Conservation (phyloP, 139 green algal genomes). For the Astrephomene gubernaculifera region DNA sequence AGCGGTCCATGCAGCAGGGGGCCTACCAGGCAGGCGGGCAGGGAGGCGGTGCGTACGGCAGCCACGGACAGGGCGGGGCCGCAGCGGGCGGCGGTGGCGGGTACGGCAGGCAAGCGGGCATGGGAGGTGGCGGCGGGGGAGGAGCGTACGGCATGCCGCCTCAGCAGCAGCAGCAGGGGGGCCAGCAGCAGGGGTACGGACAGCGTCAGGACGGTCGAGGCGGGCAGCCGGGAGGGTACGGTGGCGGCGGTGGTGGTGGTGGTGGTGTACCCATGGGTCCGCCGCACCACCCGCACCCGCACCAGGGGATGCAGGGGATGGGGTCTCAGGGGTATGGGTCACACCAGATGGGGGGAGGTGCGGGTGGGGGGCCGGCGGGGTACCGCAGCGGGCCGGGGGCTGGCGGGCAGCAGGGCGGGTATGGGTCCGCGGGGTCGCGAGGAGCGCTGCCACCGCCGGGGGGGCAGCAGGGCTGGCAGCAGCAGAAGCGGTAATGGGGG, state of each 20-base stretch:
- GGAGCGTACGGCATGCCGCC: neutral
- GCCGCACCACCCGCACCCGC: neutral
- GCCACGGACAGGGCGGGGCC: neutral
- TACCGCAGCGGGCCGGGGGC: neutral
- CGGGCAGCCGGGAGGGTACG: neutral
- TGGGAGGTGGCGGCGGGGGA: neutral
- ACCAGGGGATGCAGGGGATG: too few relatives aligned
- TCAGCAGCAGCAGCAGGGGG: conserved; percentile 28
- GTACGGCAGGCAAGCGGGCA: neutral
- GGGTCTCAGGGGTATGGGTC: neutral
- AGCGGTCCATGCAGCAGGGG: neutral
- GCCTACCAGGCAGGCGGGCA: neutral
- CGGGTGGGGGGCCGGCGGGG: neutral
- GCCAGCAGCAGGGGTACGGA: neutral
- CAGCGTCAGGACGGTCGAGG: conserved; percentile 6
- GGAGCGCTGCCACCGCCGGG: neutral
- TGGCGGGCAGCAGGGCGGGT: conserved; percentile 17
- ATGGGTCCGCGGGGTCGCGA: neutral
- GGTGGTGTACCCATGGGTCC: too few relatives aligned
- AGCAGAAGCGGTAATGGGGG: neutral
- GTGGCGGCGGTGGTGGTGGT: neutral
- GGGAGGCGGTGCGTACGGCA: too few relatives aligned
- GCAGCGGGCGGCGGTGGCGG: neutral
- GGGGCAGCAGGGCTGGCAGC: conserved; percentile 9
- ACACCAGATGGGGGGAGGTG: neutral